Percentiles rank a stretch among this genome's conserved stretches.
phyloP scores from a whole-genome alignment of 176 grass and related monocot genomes.

The Ensete ventricosum region DNA sequence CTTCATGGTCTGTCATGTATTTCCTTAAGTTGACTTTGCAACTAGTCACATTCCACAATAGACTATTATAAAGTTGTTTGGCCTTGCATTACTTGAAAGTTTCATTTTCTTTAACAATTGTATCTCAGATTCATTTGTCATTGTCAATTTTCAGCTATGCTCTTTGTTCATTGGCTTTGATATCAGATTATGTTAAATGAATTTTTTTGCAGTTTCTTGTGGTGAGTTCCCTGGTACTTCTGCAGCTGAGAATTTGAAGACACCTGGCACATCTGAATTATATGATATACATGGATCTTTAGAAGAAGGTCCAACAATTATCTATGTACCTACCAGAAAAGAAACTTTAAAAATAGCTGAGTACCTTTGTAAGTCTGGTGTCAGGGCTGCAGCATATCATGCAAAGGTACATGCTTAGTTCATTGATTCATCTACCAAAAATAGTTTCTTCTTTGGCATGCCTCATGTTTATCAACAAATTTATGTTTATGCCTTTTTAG shows the following conservation, averaged over 20 bases:
- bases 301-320: conserved; percentile 72
- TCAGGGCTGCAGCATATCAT: conserved; percentile 93
- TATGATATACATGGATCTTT: conserved; percentile 35
- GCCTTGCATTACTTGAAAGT: too few relatives aligned
- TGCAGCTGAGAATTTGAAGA: conserved; percentile 23
- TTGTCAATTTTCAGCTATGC: neutral
- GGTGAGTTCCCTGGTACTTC: conserved; percentile 54
- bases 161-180: neutral
- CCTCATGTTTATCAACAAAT: neutral
- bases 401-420: conserved; percentile 51
- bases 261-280: conserved; percentile 23
- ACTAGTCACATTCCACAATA: too few relatives aligned
- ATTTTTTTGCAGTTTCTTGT: conserved; percentile 64
- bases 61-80: too few relatives aligned
- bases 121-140: neutral
- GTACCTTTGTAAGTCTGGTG: conserved; percentile 62
- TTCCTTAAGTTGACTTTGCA: too few relatives aligned
- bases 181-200: conserved; percentile 5
- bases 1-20: too few relatives aligned
- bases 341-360: conserved; percentile 56
- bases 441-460: neutral
- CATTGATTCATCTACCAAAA: neutral
- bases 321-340: conserved; percentile 91
- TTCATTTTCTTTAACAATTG: too few relatives aligned
- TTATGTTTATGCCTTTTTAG: neutral